Conservation (phyloP, 441 rosid species). For the Pelargonium myrrhifolium region DNA sequence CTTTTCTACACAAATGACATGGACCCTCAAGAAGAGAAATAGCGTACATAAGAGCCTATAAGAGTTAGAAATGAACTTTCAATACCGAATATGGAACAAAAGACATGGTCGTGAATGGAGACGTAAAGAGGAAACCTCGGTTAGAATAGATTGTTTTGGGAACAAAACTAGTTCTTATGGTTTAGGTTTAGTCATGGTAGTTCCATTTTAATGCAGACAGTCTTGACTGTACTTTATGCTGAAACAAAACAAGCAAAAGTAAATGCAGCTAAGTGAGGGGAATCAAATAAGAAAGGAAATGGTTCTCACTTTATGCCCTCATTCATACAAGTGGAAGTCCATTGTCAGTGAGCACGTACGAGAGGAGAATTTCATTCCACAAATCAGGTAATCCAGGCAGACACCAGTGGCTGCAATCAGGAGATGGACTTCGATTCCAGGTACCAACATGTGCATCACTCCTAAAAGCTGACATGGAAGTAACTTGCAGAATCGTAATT, state of each 20-base stretch:
- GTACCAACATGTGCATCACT: conserved; percentile 75
- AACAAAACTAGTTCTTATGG: too few relatives aligned
- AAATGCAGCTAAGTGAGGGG: neutral
- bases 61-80: too few relatives aligned
- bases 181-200: too few relatives aligned
- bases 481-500: conserved; percentile 42
- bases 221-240: too few relatives aligned
- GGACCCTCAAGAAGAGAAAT: too few relatives aligned
- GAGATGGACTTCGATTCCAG: conserved; percentile 53
- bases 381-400: conserved; percentile 74
- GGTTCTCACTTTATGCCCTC: conserved; percentile 18
- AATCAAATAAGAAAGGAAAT: neutral
- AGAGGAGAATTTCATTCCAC: conserved; percentile 68
- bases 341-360: conserved; percentile 24
- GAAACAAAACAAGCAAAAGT: neutral
- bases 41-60: too few relatives aligned
- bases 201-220: too few relatives aligned
- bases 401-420: conserved; percentile 93
- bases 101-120: too few relatives aligned
- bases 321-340: neutral
- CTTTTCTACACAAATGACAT: too few relatives aligned
- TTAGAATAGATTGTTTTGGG: too few relatives aligned
- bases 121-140: too few relatives aligned
- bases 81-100: too few relatives aligned
- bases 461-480: conserved; percentile 58